Conservation (phyloP, 345 rosid species). For the Lepidium aucheri region DNA sequence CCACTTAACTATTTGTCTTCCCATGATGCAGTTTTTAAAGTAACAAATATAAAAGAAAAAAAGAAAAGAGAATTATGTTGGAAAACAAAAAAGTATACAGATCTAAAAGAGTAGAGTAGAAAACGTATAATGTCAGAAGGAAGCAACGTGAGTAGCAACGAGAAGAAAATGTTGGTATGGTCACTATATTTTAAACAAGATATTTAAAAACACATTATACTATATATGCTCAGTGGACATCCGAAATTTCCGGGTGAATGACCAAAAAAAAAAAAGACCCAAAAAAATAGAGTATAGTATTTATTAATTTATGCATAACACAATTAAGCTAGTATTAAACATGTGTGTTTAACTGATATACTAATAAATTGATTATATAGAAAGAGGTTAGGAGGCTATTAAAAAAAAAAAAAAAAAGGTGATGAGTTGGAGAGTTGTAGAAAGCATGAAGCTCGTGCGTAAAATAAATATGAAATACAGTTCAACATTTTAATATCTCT, state of each 20-base stretch:
- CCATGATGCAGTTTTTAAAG: no score
- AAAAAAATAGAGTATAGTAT: neutral
- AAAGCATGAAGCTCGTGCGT: conserved; percentile 30
- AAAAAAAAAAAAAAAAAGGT: neutral
- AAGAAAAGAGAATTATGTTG: neutral
- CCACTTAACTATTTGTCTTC: no score
- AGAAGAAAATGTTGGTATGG: neutral
- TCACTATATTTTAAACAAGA: neutral
- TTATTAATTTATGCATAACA: neutral
- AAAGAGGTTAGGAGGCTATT: neutral
- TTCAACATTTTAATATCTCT: neutral
- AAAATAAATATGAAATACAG: neutral
- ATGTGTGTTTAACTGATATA: conserved; percentile 7
- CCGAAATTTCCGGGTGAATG: conserved; percentile 5
- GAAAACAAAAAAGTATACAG: neutral
- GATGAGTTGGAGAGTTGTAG: neutral
- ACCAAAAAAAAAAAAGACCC: neutral
- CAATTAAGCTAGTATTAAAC: neutral
- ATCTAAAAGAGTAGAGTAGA: neutral
- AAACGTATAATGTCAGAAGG: neutral
- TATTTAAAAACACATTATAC: neutral
- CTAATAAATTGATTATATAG: neutral
- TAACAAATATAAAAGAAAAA: no score
- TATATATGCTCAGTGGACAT: neutral
- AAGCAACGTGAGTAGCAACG: neutral